Conservation (phyloP, 2,329 filamentous ascomycete species). For the Pyricularia grisea region DNA sequence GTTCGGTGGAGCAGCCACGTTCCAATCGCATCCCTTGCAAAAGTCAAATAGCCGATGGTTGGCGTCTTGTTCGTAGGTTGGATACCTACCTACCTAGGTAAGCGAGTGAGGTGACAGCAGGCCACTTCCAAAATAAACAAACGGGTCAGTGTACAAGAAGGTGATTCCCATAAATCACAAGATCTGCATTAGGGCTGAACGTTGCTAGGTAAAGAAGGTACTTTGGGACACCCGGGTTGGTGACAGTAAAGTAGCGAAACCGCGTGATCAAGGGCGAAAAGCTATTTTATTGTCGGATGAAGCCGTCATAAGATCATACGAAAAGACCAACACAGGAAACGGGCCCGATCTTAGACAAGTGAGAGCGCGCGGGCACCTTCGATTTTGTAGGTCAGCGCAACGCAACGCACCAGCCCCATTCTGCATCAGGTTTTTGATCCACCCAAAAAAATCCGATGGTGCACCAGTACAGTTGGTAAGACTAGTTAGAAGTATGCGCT, state of each 20-base stretch:
- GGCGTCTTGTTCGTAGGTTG: not conserved
- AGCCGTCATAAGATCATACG: not conserved
- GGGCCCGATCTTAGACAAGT: not conserved
- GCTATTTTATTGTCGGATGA: not conserved
- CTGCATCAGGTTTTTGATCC: not conserved
- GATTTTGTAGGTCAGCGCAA: not conserved
- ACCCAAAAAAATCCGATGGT: not conserved
- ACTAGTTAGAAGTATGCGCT: not conserved
- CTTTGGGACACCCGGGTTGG: not conserved
- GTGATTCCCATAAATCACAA: not conserved
- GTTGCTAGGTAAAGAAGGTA: not conserved
- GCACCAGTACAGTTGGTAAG: not conserved
- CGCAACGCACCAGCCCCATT: constrained; percentile 10
- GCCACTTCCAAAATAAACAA: no score
- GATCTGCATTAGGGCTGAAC: not conserved
- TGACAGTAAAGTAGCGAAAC: not conserved
- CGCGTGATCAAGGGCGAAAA: not conserved
- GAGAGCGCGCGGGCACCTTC: not conserved
- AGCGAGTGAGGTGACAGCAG: no score
- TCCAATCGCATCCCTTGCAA: not conserved
- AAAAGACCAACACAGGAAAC: not conserved
- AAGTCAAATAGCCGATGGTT: not conserved
- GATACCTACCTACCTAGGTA: not conserved
- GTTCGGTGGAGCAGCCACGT: not conserved
- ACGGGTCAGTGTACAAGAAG: no score